Evolutionary conservation across 352 stramenopile species (phyloP).

Genomic region (Globisporangium spinosum): DNA sequence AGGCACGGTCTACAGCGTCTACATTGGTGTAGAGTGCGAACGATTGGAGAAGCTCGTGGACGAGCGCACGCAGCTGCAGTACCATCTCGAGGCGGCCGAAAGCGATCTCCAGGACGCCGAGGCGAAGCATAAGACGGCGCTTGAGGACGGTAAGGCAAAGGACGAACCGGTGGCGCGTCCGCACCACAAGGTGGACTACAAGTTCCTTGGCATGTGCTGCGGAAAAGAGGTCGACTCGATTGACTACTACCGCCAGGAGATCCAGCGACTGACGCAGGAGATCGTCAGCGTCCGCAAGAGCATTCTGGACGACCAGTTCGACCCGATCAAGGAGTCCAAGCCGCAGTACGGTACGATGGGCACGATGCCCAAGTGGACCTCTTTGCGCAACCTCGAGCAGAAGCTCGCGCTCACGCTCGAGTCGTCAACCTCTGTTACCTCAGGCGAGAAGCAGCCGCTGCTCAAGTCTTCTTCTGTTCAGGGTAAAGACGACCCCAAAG

Average conservation of each 20-base stretch:
- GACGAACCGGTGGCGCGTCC: slow-evolving; percentile 32
- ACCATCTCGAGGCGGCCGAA: slow-evolving; percentile 47
- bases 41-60: slow-evolving; percentile 54
- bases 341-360: slow-evolving; percentile 21
- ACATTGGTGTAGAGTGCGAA: slow-evolving; percentile 66
- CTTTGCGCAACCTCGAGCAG: slow-evolving; percentile 15
- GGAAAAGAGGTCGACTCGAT: slow-evolving; percentile 57
- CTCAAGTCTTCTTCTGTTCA: slow-evolving; percentile 8
- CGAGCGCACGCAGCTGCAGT: slow-evolving; percentile 44
- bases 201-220: slow-evolving; percentile 45
- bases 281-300: slow-evolving; percentile 42
- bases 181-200: slow-evolving; percentile 32
- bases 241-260: slow-evolving; percentile 45
- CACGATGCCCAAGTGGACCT: slow-evolving; percentile 11
- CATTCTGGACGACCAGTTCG: slow-evolving; percentile 49
- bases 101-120: slow-evolving; percentile 35
- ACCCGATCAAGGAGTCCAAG: slow-evolving; percentile 26
- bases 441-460: slow-evolving; percentile 7
- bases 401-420: slow-evolving; percentile 14
- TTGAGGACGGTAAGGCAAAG: slow-evolving; percentile 18
- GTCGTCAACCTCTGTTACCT: slow-evolving; percentile 1
- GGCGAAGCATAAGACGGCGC: slow-evolving; percentile 17
- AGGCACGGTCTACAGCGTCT: slow-evolving; percentile 53
- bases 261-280: slow-evolving; percentile 47
- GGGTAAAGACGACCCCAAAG: slow-evolving; percentile 26